Percentiles rank a stretch among this genome's conserved stretches.
These are phyloP conservation scores for Elsinoe arachidis DNA, from an alignment of 2,329 filamentous ascomycete genomes.

Conservation along the genomic window DNA sequence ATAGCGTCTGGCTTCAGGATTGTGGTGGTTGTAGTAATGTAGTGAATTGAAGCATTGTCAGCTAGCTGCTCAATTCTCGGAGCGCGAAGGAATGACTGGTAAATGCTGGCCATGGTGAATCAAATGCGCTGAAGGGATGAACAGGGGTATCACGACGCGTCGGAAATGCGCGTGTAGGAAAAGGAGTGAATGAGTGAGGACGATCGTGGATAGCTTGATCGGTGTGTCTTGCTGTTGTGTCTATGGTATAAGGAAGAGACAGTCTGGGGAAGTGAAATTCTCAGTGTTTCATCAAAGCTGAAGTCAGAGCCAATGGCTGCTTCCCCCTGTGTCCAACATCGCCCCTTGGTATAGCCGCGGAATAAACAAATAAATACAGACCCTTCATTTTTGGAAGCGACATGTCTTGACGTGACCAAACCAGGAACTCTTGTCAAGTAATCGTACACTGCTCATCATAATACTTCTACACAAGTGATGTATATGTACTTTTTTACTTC, in stretches of 20 bases:
- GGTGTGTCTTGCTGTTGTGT: neutral
- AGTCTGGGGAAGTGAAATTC: conserved; percentile 4
- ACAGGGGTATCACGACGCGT: neutral
- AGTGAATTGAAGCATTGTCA: conserved; percentile 51
- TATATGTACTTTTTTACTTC: neutral
- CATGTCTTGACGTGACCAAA: too few relatives aligned
- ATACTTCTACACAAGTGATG: too few relatives aligned
- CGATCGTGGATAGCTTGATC: neutral
- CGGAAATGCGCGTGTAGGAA: neutral
- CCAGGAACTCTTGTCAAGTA: too few relatives aligned
- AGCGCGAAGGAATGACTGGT: conserved; percentile 38
- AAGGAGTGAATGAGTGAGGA: neutral
- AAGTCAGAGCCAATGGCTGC: conserved; percentile 2
- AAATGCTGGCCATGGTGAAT: conserved; percentile 32
- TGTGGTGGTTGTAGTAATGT: conserved; percentile 78
- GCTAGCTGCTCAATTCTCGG: conserved; percentile 37
- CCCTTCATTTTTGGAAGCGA: neutral
- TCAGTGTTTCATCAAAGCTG: conserved; percentile 1
- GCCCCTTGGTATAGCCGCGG: neutral
- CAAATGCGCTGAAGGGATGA: neutral
- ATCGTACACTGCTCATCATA: neutral
- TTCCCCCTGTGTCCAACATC: conserved; percentile 2
- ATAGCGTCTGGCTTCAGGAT: conserved; percentile 65
- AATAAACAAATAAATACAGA: conserved; percentile 12
- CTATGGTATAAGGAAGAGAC: neutral